Evolutionary conservation across 2,329 filamentous ascomycete genomes (phyloP).

Genomic region (Paecilomyces sp.): DNA sequence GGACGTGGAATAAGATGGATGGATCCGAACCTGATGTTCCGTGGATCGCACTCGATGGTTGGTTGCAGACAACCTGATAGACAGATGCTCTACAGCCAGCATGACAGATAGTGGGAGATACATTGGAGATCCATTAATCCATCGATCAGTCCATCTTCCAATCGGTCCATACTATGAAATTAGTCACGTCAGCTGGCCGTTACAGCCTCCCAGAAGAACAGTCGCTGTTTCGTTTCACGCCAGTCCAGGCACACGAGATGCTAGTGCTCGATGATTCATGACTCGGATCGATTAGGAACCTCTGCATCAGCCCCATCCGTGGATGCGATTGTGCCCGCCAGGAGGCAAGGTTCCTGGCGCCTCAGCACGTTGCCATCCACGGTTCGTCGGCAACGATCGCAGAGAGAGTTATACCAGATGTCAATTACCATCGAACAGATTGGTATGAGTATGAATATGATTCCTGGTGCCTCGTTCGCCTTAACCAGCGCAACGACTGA

Average conservation of each 20-base stretch:
- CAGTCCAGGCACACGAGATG: background rate
- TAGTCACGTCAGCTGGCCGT: background rate
- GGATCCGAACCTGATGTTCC: background rate
- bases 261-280: slow-evolving; percentile 1
- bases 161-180: background rate
- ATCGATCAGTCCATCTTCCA: too few relatives aligned
- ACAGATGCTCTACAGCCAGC: too few relatives aligned
- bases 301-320: background rate
- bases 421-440: too few relatives aligned
- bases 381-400: background rate
- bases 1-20: background rate
- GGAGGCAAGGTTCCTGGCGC: background rate
- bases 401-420: too few relatives aligned
- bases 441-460: too few relatives aligned
- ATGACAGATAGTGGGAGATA: too few relatives aligned
- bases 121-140: too few relatives aligned
- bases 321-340: background rate
- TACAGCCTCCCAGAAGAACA: background rate
- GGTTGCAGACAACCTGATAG: background rate
- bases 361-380: background rate
- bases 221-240: background rate
- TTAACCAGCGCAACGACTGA: background rate
- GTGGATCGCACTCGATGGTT: background rate
- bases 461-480: background rate
- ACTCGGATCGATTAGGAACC: background rate